Evolutionary conservation across 192 early-diverging fungal genomes (phyloP).

Genomic region (Mortierella antarctica): DNA sequence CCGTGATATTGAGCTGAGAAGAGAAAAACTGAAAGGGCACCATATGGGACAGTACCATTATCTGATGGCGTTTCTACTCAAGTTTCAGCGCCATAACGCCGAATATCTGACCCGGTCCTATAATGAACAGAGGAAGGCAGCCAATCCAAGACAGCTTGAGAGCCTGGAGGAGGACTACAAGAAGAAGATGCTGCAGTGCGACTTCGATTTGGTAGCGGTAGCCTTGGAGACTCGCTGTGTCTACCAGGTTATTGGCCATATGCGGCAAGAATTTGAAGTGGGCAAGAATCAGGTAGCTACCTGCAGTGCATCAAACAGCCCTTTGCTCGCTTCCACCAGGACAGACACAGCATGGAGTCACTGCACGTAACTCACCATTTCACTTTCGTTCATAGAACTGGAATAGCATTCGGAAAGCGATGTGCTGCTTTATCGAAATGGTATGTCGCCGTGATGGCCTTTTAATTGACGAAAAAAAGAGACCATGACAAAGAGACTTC

Average conservation of each 20-base stretch:
- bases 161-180: slow-evolving; percentile 14
- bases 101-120: slow-evolving; percentile 27
- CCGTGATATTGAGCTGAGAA: slow-evolving; percentile 53
- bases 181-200: slow-evolving; percentile 17
- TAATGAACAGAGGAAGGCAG: slow-evolving; percentile 15
- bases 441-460: slow-evolving; percentile 37
- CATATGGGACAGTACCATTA: slow-evolving; percentile 55
- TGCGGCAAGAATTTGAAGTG: slow-evolving; percentile 40
- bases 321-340: neutral
- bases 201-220: slow-evolving; percentile 53
- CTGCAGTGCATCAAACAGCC: neutral
- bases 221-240: slow-evolving; percentile 43
- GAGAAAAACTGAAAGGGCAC: slow-evolving; percentile 51
- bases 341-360: neutral
- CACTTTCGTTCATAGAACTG: slow-evolving; percentile 51
- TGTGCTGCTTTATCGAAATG: slow-evolving; percentile 74
- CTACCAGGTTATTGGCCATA: slow-evolving; percentile 38
- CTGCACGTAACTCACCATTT: neutral
- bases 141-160: neutral
- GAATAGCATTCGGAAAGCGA: slow-evolving; percentile 59
- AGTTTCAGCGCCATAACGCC: slow-evolving; percentile 31
- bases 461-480: neutral
- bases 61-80: slow-evolving; percentile 54
- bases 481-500: neutral
- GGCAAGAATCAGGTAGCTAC: slow-evolving; percentile 24